Evolutionary conservation across 2,329 filamentous ascomycete species (phyloP), one percentile per base, ranked within the genome.

Genomic region (Leptographium wingfieldii): DNA sequence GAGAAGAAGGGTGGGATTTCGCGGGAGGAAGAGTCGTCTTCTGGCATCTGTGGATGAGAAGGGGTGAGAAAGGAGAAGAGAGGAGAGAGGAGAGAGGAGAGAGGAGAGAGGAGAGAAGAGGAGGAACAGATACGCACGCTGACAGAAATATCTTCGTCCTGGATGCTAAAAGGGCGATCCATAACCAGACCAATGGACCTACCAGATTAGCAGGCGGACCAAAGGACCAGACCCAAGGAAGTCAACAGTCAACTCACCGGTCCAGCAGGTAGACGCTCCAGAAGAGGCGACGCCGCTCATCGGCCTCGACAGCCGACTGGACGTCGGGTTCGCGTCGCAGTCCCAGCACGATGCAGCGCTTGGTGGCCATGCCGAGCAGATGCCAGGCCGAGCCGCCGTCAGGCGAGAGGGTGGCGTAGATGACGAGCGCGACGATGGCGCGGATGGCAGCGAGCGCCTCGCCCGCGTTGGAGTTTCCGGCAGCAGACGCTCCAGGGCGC

Each of bases 341-440:
- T 16, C 67, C 60, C 40, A 66, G 65, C 1, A 66, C 64, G 46
- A 70, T 66, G 31, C 64, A 67, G 53, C 66, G 67, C 31, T 67
- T 65, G 64, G 69, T 66, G n/a, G 68, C 68, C n/a, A 70, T 56
- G 14, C 68, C 68, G 19, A 69, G 49, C 25, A 70, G 56, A 55
- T 70, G 69, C 69, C 68, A 70, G 2, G 68, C 64, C 7, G 69
- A 70, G 3, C 69, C 68, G 27, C 68, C 68, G 3, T 56, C 55
- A 2, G 66, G 58, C 48, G 59, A 65, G 14, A 66, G 58, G 49
- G 65, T 62, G 5, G 68, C 67, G 53, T 68, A 66, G 11, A 69
- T 19, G 11, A 66, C 60, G 40, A 70, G 56, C 12, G 12, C 55
- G 5, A 63, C 43, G 25, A 64, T 57, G 35, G 58, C 60, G 25